These are phyloP conservation scores for Leucogyrophana mollusca DNA, from an alignment of 768 basidiomycete species.

Conservation along the genomic window DNA sequence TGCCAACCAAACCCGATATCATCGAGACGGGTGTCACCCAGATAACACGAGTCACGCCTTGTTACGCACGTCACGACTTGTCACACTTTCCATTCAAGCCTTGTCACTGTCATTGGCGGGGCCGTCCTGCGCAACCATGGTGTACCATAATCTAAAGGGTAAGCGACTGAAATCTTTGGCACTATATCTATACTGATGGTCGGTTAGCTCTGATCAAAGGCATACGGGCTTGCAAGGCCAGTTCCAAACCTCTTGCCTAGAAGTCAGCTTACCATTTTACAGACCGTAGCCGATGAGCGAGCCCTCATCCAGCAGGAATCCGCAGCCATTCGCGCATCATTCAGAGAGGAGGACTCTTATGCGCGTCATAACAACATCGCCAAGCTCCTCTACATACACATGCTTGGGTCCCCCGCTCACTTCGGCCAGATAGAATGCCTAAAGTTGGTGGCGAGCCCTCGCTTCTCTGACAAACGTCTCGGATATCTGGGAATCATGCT, in stretches of 20 bases:
- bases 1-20: too few species aligned
- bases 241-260: slow-evolving; percentile 16
- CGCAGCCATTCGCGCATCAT: slow-evolving; percentile 93
- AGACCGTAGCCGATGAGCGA: slow-evolving; percentile 99
- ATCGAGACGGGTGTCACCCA: too few species aligned
- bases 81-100: too few species aligned
- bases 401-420: slow-evolving; percentile 98
- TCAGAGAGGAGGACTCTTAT: slow-evolving; percentile 95
- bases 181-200: slow-evolving; percentile 22
- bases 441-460: slow-evolving; percentile 90
- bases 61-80: too few species aligned
- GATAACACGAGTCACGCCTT: too few species aligned
- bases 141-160: slow-evolving; percentile 88
- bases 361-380: slow-evolving; percentile 96
- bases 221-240: slow-evolving; percentile 93
- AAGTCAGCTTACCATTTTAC: slow-evolving; percentile 22
- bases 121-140: slow-evolving; percentile 62
- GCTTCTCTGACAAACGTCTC: slow-evolving; percentile 94
- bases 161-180: slow-evolving; percentile 15
- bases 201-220: slow-evolving; percentile 91
- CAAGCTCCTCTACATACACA: slow-evolving; percentile 97
- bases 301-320: slow-evolving; percentile 96
- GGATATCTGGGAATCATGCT: slow-evolving; percentile 99
- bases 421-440: slow-evolving; percentile 99
- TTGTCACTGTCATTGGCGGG: too few species aligned